phyloP scores from a whole-genome alignment of 2,329 filamentous ascomycete genomes.

The Colletotrichum zoysiae region DNA sequence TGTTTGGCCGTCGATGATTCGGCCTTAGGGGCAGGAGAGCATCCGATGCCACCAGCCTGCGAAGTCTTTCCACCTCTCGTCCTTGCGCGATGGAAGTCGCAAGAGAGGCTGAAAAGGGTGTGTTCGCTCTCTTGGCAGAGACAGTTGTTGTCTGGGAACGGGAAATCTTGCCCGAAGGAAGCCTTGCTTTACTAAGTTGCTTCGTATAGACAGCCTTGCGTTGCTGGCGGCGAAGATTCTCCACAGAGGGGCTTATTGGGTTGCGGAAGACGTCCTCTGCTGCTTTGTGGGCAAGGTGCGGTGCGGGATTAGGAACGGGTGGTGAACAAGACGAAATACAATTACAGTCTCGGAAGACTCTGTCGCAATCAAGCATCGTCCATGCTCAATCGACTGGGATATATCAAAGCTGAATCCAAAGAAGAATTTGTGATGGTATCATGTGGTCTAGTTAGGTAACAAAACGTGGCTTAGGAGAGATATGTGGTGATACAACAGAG shows the following conservation, averaged over 20 bases:
- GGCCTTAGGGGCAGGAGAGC: constrained; percentile 23
- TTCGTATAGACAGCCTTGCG: constrained; percentile 51
- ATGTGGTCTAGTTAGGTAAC: constrained; percentile 41
- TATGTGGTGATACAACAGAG: constrained; percentile 32
- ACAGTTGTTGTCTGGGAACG: not conserved
- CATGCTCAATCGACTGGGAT: constrained; percentile 49
- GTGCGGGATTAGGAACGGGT: constrained; percentile 25
- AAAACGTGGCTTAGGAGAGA: constrained; percentile 32
- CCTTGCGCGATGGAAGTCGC: not conserved
- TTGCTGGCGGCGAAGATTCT: constrained; percentile 52
- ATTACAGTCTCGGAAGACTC: constrained; percentile 50
- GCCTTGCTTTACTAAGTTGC: constrained; percentile 52
- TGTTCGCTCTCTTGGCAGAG: constrained; percentile 2
- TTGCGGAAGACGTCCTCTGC: constrained; percentile 50
- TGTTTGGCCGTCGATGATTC: not conserved
- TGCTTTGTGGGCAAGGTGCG: constrained; percentile 47
- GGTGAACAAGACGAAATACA: constrained; percentile 35
- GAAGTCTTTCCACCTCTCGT: constrained; percentile 26
- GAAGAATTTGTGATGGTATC: constrained; percentile 44
- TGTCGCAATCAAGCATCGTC: constrained; percentile 59
- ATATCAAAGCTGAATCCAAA: constrained; percentile 47
- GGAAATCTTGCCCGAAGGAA: constrained; percentile 43
- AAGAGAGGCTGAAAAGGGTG: not conserved
- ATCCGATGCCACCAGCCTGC: constrained; percentile 21
- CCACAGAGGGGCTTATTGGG: constrained; percentile 49